phyloP scores from a whole-genome alignment of 352 stramenopile species.

The Globisporangium barbulae region DNA sequence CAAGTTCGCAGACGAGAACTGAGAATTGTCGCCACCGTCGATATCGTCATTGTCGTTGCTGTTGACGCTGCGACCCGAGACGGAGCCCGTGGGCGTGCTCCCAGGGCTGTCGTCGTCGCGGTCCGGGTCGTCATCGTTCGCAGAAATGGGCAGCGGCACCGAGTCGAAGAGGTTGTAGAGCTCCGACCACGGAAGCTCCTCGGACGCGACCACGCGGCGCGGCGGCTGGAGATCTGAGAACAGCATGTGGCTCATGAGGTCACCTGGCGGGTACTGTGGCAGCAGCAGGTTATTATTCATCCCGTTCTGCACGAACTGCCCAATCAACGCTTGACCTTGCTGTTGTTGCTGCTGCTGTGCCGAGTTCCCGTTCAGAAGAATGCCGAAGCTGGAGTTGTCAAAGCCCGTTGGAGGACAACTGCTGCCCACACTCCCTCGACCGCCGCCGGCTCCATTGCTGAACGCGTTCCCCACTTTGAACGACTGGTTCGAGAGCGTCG shows the following conservation, averaged over 20 bases:
- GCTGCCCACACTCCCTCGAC: neutral
- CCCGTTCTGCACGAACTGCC: slow-evolving; percentile 16
- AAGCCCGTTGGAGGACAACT: slow-evolving; percentile 28
- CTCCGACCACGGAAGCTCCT: slow-evolving; percentile 79
- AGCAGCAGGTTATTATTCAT: slow-evolving; percentile 20
- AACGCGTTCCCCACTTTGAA: slow-evolving; percentile 43
- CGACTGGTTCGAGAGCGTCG: slow-evolving; percentile 10
- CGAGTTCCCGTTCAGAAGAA: slow-evolving; percentile 24
- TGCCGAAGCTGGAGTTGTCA: slow-evolving; percentile 34
- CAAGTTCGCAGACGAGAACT: neutral
- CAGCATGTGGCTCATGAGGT: slow-evolving; percentile 59
- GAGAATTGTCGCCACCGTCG: slow-evolving; percentile 13
- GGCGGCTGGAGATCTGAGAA: slow-evolving; percentile 57
- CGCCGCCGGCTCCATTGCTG: neutral
- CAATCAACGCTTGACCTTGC: slow-evolving; percentile 5
- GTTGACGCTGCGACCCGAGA: slow-evolving; percentile 16
- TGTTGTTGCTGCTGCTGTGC: slow-evolving; percentile 25
- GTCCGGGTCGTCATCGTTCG: slow-evolving; percentile 51
- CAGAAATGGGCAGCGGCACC: slow-evolving; percentile 32
- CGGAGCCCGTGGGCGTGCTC: slow-evolving; percentile 23
- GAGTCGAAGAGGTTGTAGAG: slow-evolving; percentile 79
- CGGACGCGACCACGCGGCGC: slow-evolving; percentile 59
- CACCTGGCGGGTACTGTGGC: slow-evolving; percentile 27
- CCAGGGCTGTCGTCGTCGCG: slow-evolving; percentile 48
- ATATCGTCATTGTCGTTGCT: slow-evolving; percentile 3